Conservation (phyloP, 2,329 filamentous ascomycete species). For the Aquanectria penicillioides region DNA sequence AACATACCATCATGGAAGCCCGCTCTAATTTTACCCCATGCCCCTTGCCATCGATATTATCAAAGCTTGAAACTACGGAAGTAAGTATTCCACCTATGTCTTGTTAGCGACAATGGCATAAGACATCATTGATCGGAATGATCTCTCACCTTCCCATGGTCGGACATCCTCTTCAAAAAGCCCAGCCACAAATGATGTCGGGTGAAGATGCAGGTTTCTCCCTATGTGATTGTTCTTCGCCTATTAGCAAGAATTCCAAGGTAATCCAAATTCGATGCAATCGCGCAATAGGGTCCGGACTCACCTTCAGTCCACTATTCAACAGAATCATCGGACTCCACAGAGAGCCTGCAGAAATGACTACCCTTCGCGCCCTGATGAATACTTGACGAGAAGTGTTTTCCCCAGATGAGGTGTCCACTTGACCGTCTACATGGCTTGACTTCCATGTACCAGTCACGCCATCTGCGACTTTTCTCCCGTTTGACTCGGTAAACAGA, state of each 20-base stretch:
- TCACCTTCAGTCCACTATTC: not conserved
- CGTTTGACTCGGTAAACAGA: conserved; percentile 65
- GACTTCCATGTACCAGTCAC: conserved; percentile 77
- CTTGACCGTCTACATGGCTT: not conserved
- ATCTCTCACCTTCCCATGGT: conserved; percentile 12
- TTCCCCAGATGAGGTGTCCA: not conserved
- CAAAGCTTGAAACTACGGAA: conserved; percentile 11
- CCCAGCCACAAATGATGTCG: conserved; percentile 9
- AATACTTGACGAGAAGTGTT: not conserved
- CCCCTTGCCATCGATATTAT: conserved; percentile 19
- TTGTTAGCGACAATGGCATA: not conserved
- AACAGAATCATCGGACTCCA: conserved; percentile 19
- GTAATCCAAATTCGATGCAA: not conserved
- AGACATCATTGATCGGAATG: not conserved
- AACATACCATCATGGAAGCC: conserved; percentile 9
- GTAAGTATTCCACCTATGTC: conserved; percentile 3
- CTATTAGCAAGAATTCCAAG: too few species aligned
- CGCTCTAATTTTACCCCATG: conserved; percentile 20
- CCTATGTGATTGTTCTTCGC: conserved; percentile 19
- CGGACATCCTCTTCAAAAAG: conserved; percentile 11
- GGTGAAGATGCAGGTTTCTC: conserved; percentile 21
- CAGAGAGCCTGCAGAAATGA: conserved; percentile 13
- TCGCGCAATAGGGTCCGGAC: not conserved
- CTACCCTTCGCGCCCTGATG: conserved; percentile 17
- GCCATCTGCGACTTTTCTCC: conserved; percentile 67